Evolutionary conservation across 1,284 basidiomycete genomes (phyloP).

Genomic region (Ustilago trichophora): DNA sequence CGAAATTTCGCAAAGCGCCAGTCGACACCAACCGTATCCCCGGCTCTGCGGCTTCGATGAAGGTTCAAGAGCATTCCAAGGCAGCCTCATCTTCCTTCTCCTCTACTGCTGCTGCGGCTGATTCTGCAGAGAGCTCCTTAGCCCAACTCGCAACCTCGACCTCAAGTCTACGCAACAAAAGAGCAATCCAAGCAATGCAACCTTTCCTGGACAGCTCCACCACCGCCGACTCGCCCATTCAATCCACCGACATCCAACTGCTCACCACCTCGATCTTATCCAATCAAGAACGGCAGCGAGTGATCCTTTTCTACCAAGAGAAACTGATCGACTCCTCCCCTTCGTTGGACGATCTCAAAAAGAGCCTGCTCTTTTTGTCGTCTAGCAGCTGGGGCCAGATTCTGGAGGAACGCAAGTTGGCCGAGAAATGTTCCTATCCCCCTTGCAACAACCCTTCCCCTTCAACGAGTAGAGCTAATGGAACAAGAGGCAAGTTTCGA

Average conservation of each 20-base stretch:
- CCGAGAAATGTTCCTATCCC: slow-evolving; percentile 27
- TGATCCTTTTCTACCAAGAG: slow-evolving; percentile 32
- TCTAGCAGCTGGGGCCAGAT: slow-evolving; percentile 32
- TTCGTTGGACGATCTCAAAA: slow-evolving; percentile 8
- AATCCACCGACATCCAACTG: slow-evolving; percentile 47
- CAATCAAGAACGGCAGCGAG: slow-evolving; percentile 31
- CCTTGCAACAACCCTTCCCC: slow-evolving; percentile 17
- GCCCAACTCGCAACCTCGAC: too few species aligned
- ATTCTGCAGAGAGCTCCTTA: too few species aligned
- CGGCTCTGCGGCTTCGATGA: slow-evolving; percentile 35
- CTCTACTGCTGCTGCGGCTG: too few species aligned
- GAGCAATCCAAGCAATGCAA: slow-evolving; percentile 26
- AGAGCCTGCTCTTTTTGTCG: slow-evolving; percentile 17
- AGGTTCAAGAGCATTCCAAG: slow-evolving; percentile 22
- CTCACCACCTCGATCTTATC: slow-evolving; percentile 41
- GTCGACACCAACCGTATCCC: slow-evolving; percentile 30
- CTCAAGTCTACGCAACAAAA: slow-evolving; percentile 3
- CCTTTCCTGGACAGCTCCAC: slow-evolving; percentile 32
- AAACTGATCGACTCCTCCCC: slow-evolving; percentile 16
- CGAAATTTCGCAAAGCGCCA: slow-evolving; percentile 20
- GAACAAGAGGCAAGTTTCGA: slow-evolving; percentile 4
- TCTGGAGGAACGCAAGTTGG: slow-evolving; percentile 32
- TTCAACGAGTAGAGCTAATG: neutral
- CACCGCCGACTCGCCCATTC: slow-evolving; percentile 18
- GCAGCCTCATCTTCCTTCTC: neutral